phyloP scores from a whole-genome alignment of 2,329 filamentous ascomycete genomes.

The Ophiognomonia clavigignenti-juglandacearum region DNA sequence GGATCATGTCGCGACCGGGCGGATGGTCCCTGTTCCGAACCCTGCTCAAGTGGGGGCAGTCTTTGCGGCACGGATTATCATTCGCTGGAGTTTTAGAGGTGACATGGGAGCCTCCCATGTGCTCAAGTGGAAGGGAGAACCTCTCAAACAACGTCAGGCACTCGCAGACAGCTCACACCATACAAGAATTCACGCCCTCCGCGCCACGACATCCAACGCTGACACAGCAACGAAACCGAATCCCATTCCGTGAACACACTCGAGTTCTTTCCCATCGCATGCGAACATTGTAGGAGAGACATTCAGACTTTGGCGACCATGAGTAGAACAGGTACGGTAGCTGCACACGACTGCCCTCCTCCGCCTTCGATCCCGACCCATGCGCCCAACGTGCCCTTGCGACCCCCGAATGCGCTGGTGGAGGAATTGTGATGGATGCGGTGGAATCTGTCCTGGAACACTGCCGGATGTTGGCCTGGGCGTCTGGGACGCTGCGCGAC shows the following conservation, averaged over 20 bases:
- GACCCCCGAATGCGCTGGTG: not conserved
- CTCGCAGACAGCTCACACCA: not conserved
- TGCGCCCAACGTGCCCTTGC: not conserved
- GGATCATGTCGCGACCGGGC: too few species aligned
- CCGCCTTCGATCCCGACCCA: constrained; percentile 4
- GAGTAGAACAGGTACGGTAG: constrained; percentile 19
- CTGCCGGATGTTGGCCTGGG: not conserved
- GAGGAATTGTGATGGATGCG: not conserved
- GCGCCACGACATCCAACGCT: too few species aligned
- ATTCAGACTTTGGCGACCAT: constrained; percentile 12
- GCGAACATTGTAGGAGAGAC: not conserved
- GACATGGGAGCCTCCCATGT: constrained; percentile 8
- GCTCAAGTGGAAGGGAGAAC: not conserved
- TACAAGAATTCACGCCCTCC: too few species aligned
- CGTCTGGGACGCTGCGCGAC: not conserved
- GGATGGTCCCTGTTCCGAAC: too few species aligned
- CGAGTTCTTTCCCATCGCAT: not conserved
- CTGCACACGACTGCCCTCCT: constrained; percentile 9
- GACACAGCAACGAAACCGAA: not conserved
- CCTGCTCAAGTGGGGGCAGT: too few species aligned
- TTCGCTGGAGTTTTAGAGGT: too few species aligned
- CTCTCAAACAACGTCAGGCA: constrained; percentile 6
- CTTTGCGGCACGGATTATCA: too few species aligned
- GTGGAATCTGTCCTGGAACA: not conserved
- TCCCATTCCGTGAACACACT: not conserved